Evolutionary conservation across 179 eudicot species (phyloP).

Genomic region (Beta lomatogona): DNA sequence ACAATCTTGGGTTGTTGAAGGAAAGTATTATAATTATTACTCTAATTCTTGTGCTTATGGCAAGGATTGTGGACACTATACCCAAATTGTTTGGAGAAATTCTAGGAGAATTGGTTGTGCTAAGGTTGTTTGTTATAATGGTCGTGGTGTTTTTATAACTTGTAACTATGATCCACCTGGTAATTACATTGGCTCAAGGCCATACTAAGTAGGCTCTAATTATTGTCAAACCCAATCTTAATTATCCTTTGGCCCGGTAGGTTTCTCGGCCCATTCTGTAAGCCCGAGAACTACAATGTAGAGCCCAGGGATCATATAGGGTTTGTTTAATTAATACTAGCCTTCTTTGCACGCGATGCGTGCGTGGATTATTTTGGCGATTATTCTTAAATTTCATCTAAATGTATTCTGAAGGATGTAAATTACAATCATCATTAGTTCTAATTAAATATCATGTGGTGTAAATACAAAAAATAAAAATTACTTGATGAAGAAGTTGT

Average conservation of each 20-base stretch:
- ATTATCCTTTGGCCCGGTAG: background rate
- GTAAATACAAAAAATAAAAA: too few relatives aligned
- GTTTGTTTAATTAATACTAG: too few relatives aligned
- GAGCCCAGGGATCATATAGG: background rate
- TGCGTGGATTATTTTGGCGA: too few relatives aligned
- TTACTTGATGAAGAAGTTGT: too few relatives aligned
- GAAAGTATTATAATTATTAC: constrained; percentile 37
- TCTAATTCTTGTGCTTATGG: constrained; percentile 49
- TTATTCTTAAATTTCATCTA: too few relatives aligned
- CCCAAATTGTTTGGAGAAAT: constrained; percentile 60
- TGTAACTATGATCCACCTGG: constrained; percentile 80
- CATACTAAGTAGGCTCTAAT: constrained; percentile 40
- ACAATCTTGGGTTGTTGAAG: constrained; percentile 48
- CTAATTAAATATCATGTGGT: too few relatives aligned
- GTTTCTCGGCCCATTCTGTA: background rate
- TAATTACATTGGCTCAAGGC: constrained; percentile 56
- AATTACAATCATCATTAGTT: too few relatives aligned
- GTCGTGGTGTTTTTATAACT: constrained; percentile 52
- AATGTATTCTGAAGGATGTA: too few relatives aligned
- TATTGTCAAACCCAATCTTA: background rate
- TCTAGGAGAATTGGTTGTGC: constrained; percentile 64
- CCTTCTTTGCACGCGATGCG: too few relatives aligned
- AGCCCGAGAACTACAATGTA: background rate
- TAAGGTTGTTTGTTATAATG: constrained; percentile 42
- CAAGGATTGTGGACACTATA: constrained; percentile 61